Evolutionary conservation across 495 filamentous ascomycete species (phyloP), one percentile per base, ranked within the genome.

Genomic region (Neurospora cerealis): DNA sequence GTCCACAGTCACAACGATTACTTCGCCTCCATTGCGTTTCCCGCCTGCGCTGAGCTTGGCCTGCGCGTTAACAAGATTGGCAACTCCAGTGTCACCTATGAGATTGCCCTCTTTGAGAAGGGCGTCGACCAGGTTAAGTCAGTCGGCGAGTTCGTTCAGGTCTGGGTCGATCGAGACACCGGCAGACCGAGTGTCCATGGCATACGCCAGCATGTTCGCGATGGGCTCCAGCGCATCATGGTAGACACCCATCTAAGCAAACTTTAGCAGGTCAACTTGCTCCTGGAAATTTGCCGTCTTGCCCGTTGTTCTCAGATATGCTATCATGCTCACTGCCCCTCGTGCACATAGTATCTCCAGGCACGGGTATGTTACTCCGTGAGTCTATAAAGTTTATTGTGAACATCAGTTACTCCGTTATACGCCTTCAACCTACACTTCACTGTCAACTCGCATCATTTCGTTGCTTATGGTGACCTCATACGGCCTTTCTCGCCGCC

Each of bases 21-120:
- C 83, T 94, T 98, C 79, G 89, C 88, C 1, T 90, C 92, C 1
- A 91, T 95, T n/a, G 86, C 89, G 0, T 99, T 94, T 77, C 95
- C 95, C 3, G 91, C 91, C 70, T 84, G 92, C 8, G 86, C 96
- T 6, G 94, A 97, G 73, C 85, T 97, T 0, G 93, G 90, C 4
- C 79, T 99, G 40, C 86, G 94, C 3, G 94, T 97, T 13, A 93
- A 91, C 73, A 93, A 91, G 78, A 85, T 99, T 6, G 93, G 94
- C 2, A 92, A 89, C 75, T 94, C 92, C 21, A 97, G 93, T 77
- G 95, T 96, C n/a, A 92, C 90, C 9, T 99, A 97, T 80, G 95
- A 99, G 78, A 88, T 97, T 41, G 95, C 91, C 4, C 87, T 99
- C 15, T 98, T 98, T 76, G 91, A 93, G 77, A 85, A 87, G 73